Evolutionary conservation across 306 rosid species (phyloP).

Genomic region (Senna tora): DNA sequence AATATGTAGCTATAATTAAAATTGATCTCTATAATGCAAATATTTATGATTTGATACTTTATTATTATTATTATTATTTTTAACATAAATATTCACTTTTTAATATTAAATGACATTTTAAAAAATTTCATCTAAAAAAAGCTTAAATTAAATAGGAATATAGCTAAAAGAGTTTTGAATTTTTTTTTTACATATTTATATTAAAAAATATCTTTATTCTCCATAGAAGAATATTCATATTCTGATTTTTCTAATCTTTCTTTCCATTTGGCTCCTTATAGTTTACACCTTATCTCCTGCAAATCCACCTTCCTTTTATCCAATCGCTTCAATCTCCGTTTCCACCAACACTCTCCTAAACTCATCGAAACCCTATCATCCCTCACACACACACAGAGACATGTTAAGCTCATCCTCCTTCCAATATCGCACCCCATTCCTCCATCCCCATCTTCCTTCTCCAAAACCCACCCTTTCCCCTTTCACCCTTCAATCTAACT

Average conservation of each 20-base stretch:
- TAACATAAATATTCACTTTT: too few relatives aligned
- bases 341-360: background rate
- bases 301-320: background rate
- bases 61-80: too few relatives aligned
- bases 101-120: too few relatives aligned
- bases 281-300: conserved; percentile 11
- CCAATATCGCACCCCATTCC: conserved; percentile 35
- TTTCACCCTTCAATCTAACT: background rate
- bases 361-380: background rate
- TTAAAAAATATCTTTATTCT: too few relatives aligned
- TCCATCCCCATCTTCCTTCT: conserved; percentile 12
- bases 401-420: conserved; percentile 38
- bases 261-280: background rate
- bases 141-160: too few relatives aligned
- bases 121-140: too few relatives aligned
- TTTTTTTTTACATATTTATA: too few relatives aligned
- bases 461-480: background rate
- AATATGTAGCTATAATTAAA: too few relatives aligned
- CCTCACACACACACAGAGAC: background rate
- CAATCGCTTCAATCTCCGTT: background rate
- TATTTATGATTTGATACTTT: too few relatives aligned
- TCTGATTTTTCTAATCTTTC: background rate
- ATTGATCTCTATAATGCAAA: too few relatives aligned
- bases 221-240: background rate
- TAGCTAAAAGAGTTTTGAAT: too few relatives aligned